Conservation (phyloP, 2,329 filamentous ascomycete genomes). For the Akanthomyces muscarius region DNA sequence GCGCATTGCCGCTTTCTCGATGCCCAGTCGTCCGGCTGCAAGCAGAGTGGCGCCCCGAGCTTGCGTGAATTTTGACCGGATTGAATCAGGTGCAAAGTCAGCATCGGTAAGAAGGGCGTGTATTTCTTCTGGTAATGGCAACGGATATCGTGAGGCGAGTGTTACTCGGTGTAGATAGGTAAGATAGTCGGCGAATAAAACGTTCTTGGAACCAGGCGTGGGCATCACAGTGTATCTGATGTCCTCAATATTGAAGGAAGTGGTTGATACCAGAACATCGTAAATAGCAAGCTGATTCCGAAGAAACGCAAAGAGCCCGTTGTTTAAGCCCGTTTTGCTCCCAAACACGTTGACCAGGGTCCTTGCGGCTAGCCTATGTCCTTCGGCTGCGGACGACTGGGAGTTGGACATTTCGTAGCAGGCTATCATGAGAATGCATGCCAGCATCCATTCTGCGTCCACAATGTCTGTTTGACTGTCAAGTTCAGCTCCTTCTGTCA, state of each 20-base stretch:
- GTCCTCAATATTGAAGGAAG: constrained; percentile 26
- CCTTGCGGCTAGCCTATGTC: constrained; percentile 27
- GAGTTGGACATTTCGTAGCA: constrained; percentile 30
- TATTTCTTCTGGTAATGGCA: constrained; percentile 2
- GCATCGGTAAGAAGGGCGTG: constrained; percentile 10
- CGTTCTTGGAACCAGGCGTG: constrained; percentile 21
- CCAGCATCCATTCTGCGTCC: constrained; percentile 30
- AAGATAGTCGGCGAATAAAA: constrained; percentile 27
- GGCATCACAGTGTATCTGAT: constrained; percentile 24
- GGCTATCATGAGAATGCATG: constrained; percentile 27
- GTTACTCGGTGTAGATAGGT: constrained; percentile 22
- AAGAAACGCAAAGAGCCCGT: constrained; percentile 27
- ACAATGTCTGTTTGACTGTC: constrained; percentile 23
- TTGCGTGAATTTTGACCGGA: constrained; percentile 24
- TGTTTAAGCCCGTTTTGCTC: constrained; percentile 20
- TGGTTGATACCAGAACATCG: constrained; percentile 27
- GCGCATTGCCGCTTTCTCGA: constrained; percentile 20
- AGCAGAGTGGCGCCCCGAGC: constrained; percentile 27
- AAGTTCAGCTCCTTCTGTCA: constrained; percentile 23
- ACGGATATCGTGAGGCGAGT: constrained; percentile 19
- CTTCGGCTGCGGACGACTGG: constrained; percentile 25
- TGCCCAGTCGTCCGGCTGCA: constrained; percentile 24
- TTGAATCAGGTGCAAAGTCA: neutral
- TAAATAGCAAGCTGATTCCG: constrained; percentile 29
- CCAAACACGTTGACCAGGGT: constrained; percentile 29